These are phyloP conservation scores for Leonotis leonurus DNA, from an alignment of 257 asterid genomes.

Conservation along the genomic window DNA sequence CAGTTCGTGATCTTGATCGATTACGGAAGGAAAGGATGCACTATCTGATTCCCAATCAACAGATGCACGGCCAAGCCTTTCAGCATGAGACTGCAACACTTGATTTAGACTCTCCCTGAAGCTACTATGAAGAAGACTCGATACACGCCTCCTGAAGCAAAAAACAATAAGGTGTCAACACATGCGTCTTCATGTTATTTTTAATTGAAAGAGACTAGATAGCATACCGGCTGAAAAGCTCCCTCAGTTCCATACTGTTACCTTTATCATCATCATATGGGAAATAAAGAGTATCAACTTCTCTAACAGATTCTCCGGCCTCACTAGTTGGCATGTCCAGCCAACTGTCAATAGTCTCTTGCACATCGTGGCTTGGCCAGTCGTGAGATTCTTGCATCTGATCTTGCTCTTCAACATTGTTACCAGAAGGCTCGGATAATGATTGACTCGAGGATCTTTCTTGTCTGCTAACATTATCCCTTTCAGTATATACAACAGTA, in stretches of 20 bases:
- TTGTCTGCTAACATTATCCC: conserved; percentile 26
- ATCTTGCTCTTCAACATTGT: conserved; percentile 33
- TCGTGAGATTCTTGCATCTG: conserved; percentile 40
- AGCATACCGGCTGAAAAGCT: conserved; percentile 70
- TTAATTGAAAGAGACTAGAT: not conserved
- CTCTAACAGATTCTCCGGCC: conserved; percentile 33
- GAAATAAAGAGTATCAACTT: conserved; percentile 35
- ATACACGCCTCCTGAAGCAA: conserved; percentile 71
- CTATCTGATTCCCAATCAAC: conserved; percentile 53
- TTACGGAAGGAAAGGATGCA: conserved; percentile 27
- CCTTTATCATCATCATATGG: conserved; percentile 50
- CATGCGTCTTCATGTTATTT: not conserved
- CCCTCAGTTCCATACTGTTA: conserved; percentile 61
- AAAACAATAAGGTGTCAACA: not conserved
- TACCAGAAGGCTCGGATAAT: conserved; percentile 27
- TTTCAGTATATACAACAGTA: conserved; percentile 21
- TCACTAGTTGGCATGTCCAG: conserved; percentile 54
- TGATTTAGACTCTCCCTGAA: conserved; percentile 68
- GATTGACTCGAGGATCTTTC: conserved; percentile 27
- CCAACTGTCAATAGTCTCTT: conserved; percentile 65
- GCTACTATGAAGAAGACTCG: conserved; percentile 72
- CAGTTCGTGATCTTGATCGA: conserved; percentile 43
- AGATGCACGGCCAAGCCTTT: conserved; percentile 59
- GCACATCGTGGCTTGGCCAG: conserved; percentile 50
- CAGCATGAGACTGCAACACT: conserved; percentile 58